A percentile compares a stretch with the other conserved stretches of the same genome.
Evolutionary conservation across 2,329 filamentous ascomycete genomes (phyloP).

Genomic region (Colletotrichum trifolii): DNA sequence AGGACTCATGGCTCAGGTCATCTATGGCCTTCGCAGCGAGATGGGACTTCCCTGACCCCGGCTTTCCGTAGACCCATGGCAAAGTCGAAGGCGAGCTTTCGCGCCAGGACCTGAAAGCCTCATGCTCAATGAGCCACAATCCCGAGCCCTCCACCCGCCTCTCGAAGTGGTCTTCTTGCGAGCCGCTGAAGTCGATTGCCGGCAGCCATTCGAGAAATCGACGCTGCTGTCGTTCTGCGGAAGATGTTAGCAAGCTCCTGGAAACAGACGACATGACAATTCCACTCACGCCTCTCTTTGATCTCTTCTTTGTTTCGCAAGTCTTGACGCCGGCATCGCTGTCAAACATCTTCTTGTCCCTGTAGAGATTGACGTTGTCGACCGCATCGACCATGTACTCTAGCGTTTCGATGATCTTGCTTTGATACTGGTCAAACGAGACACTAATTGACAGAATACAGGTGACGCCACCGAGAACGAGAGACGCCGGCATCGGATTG

Average conservation of each 20-base stretch:
- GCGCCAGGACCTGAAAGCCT: neutral
- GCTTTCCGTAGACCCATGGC: slow-evolving; percentile 15
- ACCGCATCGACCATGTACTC: slow-evolving; percentile 7
- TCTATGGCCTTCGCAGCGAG: slow-evolving; percentile 5
- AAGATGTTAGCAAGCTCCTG: neutral
- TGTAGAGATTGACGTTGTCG: slow-evolving; percentile 1
- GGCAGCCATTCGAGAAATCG: slow-evolving; percentile 8
- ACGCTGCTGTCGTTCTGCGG: slow-evolving; percentile 1
- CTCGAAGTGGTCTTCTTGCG: slow-evolving; percentile 5
- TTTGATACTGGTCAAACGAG: slow-evolving; percentile 3
- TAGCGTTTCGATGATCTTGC: slow-evolving; percentile 5
- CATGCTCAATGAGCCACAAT: neutral
- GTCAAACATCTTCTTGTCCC: neutral
- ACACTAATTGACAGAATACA: slow-evolving; percentile 5
- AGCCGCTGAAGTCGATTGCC: slow-evolving; percentile 1
- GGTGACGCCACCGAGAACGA: slow-evolving; percentile 13
- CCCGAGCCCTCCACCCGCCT: slow-evolving; percentile 1
- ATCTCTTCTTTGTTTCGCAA: neutral
- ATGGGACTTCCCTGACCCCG: slow-evolving; percentile 14
- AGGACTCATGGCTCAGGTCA: neutral
- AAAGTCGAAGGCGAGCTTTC: neutral
- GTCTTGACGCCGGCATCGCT: neutral
- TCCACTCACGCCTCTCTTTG: neutral
- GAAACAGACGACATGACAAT: neutral
- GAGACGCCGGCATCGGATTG: slow-evolving; percentile 8